Evolutionary conservation across 306 rosid genomes (phyloP), one percentile per base, ranked within the genome.

Genomic region (Quercus engelmannii): DNA sequence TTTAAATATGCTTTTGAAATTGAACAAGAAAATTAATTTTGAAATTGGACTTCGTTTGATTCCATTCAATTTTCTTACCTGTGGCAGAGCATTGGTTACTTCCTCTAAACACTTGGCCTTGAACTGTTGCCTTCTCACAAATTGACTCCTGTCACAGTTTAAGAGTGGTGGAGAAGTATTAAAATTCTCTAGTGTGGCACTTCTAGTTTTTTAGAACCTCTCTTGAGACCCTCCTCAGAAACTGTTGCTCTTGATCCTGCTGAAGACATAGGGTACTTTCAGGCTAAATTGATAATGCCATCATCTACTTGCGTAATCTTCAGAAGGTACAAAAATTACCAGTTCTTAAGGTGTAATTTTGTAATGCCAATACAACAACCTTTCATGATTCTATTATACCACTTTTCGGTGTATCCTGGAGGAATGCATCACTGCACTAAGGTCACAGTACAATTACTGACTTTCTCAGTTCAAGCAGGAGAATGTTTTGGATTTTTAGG

Each of bases 401-500:
- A 80, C 81, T 79, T 83, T 84, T 82, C 88, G 98, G 23, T 21
- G 94, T 94, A 85, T 87, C 84, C 87, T 28, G 97, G 91, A 84
- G 93, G 86, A 78, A 87, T 77, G 79, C 76, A 67, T 81, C 86
- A 38, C 57, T 82, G 83, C 75, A 71, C 77, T 86, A 94, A 94
- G 83, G 89, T 94, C 20, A 97, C 97, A 2, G 98, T 94, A 35
- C 88, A 91, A 81, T 94, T 97, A 49, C 86, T 92, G 84, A 92
- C 97, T 72, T 94, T 94, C 83, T 86, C 98, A n/a, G 98, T 94
- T 79, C 94, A 92, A 83, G 94, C 87, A 82, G 98, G 98, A 74
- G 98, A 94, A 86, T 94, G 98, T 81, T 94, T 94, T 62, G 98
- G 97, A 35, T 94, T 94, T 81, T 87, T 94, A 85, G 98, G 98